phyloP scores from a whole-genome alignment of 2,329 filamentous ascomycete species.

The Dryadomyces quercivorus region DNA sequence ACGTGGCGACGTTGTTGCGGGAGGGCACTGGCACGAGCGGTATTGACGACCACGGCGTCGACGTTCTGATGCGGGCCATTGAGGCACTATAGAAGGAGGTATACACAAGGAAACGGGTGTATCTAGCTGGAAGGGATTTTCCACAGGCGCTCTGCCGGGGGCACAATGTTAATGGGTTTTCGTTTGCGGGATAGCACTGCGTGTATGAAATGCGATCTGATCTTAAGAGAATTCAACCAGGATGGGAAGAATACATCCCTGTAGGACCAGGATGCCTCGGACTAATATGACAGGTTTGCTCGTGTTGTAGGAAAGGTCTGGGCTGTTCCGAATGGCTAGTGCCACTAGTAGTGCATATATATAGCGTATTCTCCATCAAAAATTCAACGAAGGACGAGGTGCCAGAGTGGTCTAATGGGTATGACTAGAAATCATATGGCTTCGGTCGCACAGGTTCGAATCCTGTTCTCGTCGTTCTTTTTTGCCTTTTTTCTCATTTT shows the following conservation, averaged over 20 bases:
- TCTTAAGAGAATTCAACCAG: too few species aligned
- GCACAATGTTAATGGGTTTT: too few species aligned
- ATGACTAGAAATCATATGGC: slow-evolving; percentile 14
- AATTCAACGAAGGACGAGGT: slow-evolving; percentile 5
- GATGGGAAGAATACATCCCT: too few species aligned
- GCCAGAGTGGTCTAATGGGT: slow-evolving; percentile 14
- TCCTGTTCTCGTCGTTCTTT: slow-evolving; percentile 11
- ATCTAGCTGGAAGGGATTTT: neutral
- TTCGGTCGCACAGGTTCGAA: slow-evolving; percentile 13
- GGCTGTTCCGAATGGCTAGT: too few species aligned
- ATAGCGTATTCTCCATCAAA: neutral
- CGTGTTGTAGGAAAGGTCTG: too few species aligned
- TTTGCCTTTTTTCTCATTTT: neutral
- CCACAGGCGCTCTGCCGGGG: too few species aligned
- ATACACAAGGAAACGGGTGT: neutral
- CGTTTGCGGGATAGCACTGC: too few species aligned
- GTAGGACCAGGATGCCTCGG: too few species aligned
- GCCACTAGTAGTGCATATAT: neutral
- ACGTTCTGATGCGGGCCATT: slow-evolving; percentile 49
- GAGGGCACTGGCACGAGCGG: slow-evolving; percentile 28
- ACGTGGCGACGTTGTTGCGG: slow-evolving; percentile 66
- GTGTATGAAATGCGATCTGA: too few species aligned
- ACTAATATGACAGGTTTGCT: too few species aligned
- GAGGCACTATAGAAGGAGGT: slow-evolving; percentile 34
- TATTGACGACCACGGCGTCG: slow-evolving; percentile 37